Base-by-base conservation (phyloP, 2,329 filamentous ascomycete species). In the Calonectria hongkongensis region DNA sequence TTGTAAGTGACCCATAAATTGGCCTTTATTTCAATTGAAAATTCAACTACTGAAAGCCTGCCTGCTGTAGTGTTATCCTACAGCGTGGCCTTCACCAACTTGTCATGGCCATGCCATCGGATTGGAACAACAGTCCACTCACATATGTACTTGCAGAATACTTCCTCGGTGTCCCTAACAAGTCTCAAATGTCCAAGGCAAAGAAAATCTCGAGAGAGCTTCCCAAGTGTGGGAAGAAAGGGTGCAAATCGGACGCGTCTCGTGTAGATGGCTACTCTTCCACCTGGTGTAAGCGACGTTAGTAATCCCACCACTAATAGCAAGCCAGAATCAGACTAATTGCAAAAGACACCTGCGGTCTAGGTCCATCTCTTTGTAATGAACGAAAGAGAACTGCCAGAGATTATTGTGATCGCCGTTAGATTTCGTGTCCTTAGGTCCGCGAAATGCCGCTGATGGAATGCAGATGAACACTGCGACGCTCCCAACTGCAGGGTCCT, bases 251-350 rank as follows among this genome's bases (percentile, higher is more conserved):
- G 7, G 56, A 41, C 5, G 45, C 25, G 12, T 36, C 28, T 18
- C 47, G 47, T 27, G 18, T 13, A 21, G 36, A 36, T n/a, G 58
- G 27, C 5, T 27, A 51, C 27, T 33, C 36, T 27, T 69, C 66
- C 28, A 27, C n/a, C 8, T 69, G 58, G 56, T 69, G 66, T 28
- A 45, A 63, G 25, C 12, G 27, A 15, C 66, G 66, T 69, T n/a
- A 63, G 66, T 69, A 27, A 21, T 3, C 36, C 33, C 16, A 2
- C 25, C 18, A 50, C 33, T 12, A 18, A 36, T 12, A 18, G 27
- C 45, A 12, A 12, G 3, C 8, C 1, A 27, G 30, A 4, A 18
- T 39, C 27, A 36, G 4, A 28, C n/a, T 27, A 2, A 33, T 12
- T 36, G 15, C 4, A 9, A 9, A 25, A 69, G 66, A 69, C 47